Evolutionary conservation across 768 basidiomycete species (phyloP).

Genomic region (Auriculariales sp.): DNA sequence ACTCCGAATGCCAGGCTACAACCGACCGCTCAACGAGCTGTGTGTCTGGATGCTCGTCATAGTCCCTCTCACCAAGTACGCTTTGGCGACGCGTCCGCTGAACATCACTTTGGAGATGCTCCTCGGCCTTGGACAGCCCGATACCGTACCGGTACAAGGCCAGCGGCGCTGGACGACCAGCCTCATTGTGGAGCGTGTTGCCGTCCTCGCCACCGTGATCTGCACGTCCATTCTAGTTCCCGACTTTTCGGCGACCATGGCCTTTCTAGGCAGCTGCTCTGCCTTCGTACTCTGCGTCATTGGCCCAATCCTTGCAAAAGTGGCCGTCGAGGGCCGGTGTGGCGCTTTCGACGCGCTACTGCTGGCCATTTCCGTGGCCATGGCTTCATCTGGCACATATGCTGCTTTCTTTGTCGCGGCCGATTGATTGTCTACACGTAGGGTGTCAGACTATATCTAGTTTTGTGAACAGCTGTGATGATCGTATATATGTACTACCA

Average conservation of each 20-base stretch:
- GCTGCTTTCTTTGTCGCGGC: slow-evolving; percentile 33
- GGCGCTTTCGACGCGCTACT: slow-evolving; percentile 37
- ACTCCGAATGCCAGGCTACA: slow-evolving; percentile 58
- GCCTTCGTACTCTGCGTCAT: slow-evolving; percentile 65
- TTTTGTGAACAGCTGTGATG: neutral
- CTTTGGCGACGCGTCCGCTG: slow-evolving; percentile 71
- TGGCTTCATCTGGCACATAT: slow-evolving; percentile 68
- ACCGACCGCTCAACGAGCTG: slow-evolving; percentile 48
- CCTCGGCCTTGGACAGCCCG: slow-evolving; percentile 43
- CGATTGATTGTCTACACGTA: slow-evolving; percentile 11
- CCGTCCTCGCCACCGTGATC: slow-evolving; percentile 45
- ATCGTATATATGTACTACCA: no score
- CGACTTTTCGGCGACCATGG: slow-evolving; percentile 72
- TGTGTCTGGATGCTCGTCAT: slow-evolving; percentile 82
- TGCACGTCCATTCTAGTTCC: slow-evolving; percentile 61
- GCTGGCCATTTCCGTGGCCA: slow-evolving; percentile 35
- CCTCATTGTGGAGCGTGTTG: slow-evolving; percentile 40
- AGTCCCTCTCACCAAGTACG: slow-evolving; percentile 76
- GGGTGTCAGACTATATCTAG: slow-evolving; percentile 1
- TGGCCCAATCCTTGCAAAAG: slow-evolving; percentile 60
- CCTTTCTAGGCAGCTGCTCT: slow-evolving; percentile 82
- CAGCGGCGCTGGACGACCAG: neutral
- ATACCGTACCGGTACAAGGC: neutral
- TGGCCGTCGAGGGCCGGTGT: slow-evolving; percentile 36
- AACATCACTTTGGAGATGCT: slow-evolving; percentile 71